phyloP scores from a whole-genome alignment of 305 asterid genomes.

The Rubia peregrina region DNA sequence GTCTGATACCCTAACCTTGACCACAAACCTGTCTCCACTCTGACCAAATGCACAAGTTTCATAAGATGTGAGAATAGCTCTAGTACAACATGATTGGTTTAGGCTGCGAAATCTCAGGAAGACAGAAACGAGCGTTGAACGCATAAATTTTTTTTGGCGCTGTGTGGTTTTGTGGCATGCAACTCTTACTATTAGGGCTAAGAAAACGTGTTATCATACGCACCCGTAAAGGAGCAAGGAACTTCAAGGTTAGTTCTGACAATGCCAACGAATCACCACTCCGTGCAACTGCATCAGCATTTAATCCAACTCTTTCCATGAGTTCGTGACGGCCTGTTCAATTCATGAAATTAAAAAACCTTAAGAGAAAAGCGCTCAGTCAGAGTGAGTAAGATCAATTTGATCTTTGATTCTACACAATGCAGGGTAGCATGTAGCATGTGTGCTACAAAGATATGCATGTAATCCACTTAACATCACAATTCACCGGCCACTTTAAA shows the following conservation, averaged over 20 bases:
- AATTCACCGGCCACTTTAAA: neutral
- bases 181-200: neutral
- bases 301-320: slow-evolving; percentile 59
- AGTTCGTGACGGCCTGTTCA: slow-evolving; percentile 88
- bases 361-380: neutral
- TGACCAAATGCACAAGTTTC: slow-evolving; percentile 13
- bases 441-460: no score
- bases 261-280: slow-evolving; percentile 69
- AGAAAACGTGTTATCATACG: slow-evolving; percentile 11
- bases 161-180: no score
- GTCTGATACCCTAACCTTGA: slow-evolving; percentile 28
- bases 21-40: slow-evolving; percentile 41
- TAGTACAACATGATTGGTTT: no score
- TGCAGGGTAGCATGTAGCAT: neutral
- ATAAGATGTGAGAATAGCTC: slow-evolving; percentile 3
- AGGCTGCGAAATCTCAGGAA: no score
- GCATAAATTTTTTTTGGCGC: neutral
- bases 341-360: neutral
- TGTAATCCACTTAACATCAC: neutral
- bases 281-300: slow-evolving; percentile 77
- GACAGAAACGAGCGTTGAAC: neutral
- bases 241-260: slow-evolving; percentile 72
- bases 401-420: neutral
- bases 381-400: neutral
- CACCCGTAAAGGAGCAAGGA: slow-evolving; percentile 80